Conservation (phyloP, 1,284 basidiomycete species). For the Rhodotorula sp. region DNA sequence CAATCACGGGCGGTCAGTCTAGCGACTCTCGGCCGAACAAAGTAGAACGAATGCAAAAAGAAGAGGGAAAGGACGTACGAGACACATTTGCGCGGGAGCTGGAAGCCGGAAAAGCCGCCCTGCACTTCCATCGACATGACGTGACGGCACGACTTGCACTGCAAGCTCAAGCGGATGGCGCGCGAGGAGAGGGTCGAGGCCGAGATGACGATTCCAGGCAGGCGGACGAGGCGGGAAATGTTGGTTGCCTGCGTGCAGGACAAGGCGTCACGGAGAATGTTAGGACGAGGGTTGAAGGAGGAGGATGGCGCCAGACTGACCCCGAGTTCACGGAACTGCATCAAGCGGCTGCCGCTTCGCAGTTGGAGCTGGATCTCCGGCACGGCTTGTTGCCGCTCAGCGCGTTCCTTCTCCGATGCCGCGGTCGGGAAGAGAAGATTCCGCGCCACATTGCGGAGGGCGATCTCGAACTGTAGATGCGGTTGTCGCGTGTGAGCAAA, state of each 20-base stretch:
- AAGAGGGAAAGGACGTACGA: slow-evolving; percentile 52
- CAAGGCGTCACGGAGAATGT: background rate
- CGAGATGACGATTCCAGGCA: slow-evolving; percentile 98
- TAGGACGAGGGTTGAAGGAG: background rate
- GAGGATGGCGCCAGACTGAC: slow-evolving; percentile 46
- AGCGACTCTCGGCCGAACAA: too few relatives aligned
- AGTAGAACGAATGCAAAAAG: too few relatives aligned
- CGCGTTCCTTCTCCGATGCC: slow-evolving; percentile 43
- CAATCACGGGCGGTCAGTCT: too few relatives aligned
- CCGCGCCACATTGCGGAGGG: slow-evolving; percentile 76
- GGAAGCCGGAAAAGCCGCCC: slow-evolving; percentile 82
- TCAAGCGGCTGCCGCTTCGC: slow-evolving; percentile 82
- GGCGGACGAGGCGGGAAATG: slow-evolving; percentile 91
- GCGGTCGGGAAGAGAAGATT: slow-evolving; percentile 60
- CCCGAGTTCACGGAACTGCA: slow-evolving; percentile 90
- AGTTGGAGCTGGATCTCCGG: slow-evolving; percentile 88
- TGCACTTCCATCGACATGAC: slow-evolving; percentile 78
- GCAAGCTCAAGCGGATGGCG: slow-evolving; percentile 85
- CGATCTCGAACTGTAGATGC: slow-evolving; percentile 73
- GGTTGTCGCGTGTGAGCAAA: background rate
- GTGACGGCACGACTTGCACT: slow-evolving; percentile 86
- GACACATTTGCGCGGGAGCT: slow-evolving; percentile 80
- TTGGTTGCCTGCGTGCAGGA: slow-evolving; percentile 66
- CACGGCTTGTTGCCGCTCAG: slow-evolving; percentile 58
- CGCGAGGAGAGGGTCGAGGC: slow-evolving; percentile 90